Evolutionary conservation across 495 filamentous ascomycete species (phyloP), one percentile per base, ranked within the genome.

Genomic region (Annulohypoxylon bovei): DNA sequence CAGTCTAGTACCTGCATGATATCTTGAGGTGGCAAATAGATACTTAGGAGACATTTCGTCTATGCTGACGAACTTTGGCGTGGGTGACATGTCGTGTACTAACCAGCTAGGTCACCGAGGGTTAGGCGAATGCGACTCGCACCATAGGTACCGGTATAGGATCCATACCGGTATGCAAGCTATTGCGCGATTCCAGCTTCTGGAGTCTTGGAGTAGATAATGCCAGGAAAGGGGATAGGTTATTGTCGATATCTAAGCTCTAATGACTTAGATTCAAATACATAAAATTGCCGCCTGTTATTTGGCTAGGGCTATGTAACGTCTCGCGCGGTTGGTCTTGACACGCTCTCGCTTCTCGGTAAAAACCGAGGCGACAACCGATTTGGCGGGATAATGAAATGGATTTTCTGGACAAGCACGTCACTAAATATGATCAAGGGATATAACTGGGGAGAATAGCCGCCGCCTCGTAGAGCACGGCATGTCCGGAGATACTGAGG

Each of bases 61-160:
- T 3, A n/a, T 27, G 23, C 8, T 49, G 22, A 12, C 0, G 7
- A 27, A 9, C 8, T 49, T 18, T 27, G 44, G 44, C 18, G 16
- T 42, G 44, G 44, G 23, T 27, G 20, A 49, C 9, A 33, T 25
- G 44, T 27, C 4, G 44, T 27, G 23, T 49, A 18, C 44, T 49
- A 49, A 49, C 44, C 44, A 49, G 44, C 44, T 27, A 49, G 44
- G 44, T 49, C 44, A 49, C 44, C 44, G 44, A 49, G 20, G 11
- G 11, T 23, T 49, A 23, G 22, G 44, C 44, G 44, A 49, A 11
- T 25, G 20, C 44, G 44, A 49, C 25, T 49, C 20, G 14, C 12
- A 12, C 23, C 22, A 49, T 27, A 20, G 42, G 18, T 4, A 9
- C 4, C 4, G 4, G 6, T n/a, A 49, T 27, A 27, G 22, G 44